These are phyloP conservation scores for Pichia kudriavzevii DNA, from an alignment of 1,139 yeast genomes.

Conservation along the genomic window DNA sequence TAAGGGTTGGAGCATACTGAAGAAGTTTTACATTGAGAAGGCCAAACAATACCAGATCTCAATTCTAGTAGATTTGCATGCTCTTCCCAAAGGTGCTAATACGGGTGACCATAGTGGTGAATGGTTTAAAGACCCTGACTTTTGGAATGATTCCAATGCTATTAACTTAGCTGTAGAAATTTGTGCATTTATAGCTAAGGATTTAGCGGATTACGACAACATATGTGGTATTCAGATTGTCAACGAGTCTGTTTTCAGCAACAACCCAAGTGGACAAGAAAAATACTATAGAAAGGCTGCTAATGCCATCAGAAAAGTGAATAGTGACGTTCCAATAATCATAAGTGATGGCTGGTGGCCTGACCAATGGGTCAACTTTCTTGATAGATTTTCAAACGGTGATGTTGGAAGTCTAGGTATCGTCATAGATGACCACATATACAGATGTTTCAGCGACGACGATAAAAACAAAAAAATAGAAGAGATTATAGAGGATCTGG, in stretches of 20 bases:
- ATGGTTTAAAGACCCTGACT: conserved; percentile 46
- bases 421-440: conserved; percentile 76
- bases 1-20: conserved; percentile 56
- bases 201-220: conserved; percentile 50
- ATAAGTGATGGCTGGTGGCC: conserved; percentile 97
- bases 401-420: conserved; percentile 44
- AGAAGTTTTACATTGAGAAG: conserved; percentile 41
- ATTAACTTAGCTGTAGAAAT: conserved; percentile 44
- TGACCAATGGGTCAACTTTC: conserved; percentile 68
- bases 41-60: conserved; percentile 58
- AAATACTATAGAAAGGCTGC: conserved; percentile 65
- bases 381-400: conserved; percentile 37
- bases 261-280: conserved; percentile 44
- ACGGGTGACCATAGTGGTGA: conserved; percentile 80
- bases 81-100: conserved; percentile 89
- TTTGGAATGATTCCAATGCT: conserved; percentile 46
- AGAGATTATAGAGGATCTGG: conserved; percentile 53
- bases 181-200: conserved; percentile 55
- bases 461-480: conserved; percentile 63
- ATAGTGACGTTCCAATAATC: conserved; percentile 56
- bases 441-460: conserved; percentile 73
- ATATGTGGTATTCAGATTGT: conserved; percentile 77
- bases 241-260: conserved; percentile 69
- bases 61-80: conserved; percentile 79
- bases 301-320: conserved; percentile 48